Conservation (phyloP, 2,329 filamentous ascomycete genomes). For the Xylaria sp. region DNA sequence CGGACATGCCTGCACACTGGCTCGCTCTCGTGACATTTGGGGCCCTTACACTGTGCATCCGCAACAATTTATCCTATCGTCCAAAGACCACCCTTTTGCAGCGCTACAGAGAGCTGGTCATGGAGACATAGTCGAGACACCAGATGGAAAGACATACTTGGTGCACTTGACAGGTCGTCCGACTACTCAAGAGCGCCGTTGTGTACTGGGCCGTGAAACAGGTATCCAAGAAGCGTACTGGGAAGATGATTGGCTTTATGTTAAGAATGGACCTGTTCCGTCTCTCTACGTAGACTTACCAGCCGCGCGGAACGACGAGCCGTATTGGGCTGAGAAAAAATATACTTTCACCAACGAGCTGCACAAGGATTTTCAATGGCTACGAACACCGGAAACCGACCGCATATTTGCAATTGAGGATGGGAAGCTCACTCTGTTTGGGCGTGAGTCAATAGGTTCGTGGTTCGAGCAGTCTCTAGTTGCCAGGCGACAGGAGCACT, state of each 20-base stretch:
- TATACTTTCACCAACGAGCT: slow-evolving; percentile 61
- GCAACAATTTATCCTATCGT: slow-evolving; percentile 65
- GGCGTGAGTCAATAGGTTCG: slow-evolving; percentile 64
- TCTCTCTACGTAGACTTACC: slow-evolving; percentile 64
- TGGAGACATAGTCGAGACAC: slow-evolving; percentile 64
- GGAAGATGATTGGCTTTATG: slow-evolving; percentile 71
- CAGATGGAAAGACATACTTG: slow-evolving; percentile 63
- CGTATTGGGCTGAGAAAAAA: slow-evolving; percentile 60
- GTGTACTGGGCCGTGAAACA: slow-evolving; percentile 65
- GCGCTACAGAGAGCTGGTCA: slow-evolving; percentile 65
- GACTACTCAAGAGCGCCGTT: slow-evolving; percentile 61
- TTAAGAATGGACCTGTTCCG: slow-evolving; percentile 67
- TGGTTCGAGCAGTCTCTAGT: slow-evolving; percentile 69
- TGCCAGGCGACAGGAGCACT: slow-evolving; percentile 65
- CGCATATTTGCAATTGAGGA: slow-evolving; percentile 59
- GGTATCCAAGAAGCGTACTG: slow-evolving; percentile 69
- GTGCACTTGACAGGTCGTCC: slow-evolving; percentile 65
- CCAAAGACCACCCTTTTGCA: slow-evolving; percentile 60
- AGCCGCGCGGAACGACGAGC: slow-evolving; percentile 56
- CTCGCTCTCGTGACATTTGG: slow-evolving; percentile 62
- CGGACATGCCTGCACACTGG: slow-evolving; percentile 69
- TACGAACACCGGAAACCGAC: slow-evolving; percentile 64
- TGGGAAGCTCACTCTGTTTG: slow-evolving; percentile 58
- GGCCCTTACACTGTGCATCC: slow-evolving; percentile 72
- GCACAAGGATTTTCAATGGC: slow-evolving; percentile 66